phyloP scores from a whole-genome alignment of 228 moss, liverwort and hornwort species.

The Sphagnum magellanicum region DNA sequence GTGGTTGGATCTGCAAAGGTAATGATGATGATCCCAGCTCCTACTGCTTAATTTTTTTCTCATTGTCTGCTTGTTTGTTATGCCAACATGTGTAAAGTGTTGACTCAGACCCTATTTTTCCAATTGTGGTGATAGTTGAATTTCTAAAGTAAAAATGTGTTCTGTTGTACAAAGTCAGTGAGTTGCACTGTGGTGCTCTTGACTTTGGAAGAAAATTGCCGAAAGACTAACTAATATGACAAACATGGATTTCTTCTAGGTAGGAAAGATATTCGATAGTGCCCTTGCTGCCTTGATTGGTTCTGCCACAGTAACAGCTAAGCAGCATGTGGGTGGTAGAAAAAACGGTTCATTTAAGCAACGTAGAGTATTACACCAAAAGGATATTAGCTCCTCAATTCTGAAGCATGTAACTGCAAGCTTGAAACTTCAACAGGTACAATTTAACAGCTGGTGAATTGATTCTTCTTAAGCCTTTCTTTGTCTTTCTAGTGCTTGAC shows the following conservation, averaged over 20 bases:
- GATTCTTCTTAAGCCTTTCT: too few relatives aligned
- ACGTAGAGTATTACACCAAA: not conserved
- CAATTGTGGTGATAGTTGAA: too few relatives aligned
- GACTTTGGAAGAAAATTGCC: too few relatives aligned
- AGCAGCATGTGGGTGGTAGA: not conserved
- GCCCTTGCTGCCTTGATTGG: not conserved
- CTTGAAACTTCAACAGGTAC: not conserved
- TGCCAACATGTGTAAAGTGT: too few relatives aligned
- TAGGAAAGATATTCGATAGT: not conserved
- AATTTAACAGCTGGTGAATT: too few relatives aligned
- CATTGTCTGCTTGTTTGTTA: too few relatives aligned
- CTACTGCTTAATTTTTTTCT: too few relatives aligned
- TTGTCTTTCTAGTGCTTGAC: too few relatives aligned
- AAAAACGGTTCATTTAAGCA: not conserved
- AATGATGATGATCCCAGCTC: not conserved
- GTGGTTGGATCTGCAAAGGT: constrained; percentile 74
- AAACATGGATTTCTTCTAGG: not conserved
- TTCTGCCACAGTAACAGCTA: not conserved
- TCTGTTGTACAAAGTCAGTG: not conserved
- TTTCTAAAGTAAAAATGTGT: too few relatives aligned
- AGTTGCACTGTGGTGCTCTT: not conserved
- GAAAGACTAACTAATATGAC: too few relatives aligned
- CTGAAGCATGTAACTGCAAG: not conserved
- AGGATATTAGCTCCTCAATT: not conserved
- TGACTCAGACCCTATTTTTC: too few relatives aligned